These are phyloP conservation scores for Chytriomyces sp. DNA, from an alignment of 192 early-diverging fungal genomes.

Conservation along the genomic window DNA sequence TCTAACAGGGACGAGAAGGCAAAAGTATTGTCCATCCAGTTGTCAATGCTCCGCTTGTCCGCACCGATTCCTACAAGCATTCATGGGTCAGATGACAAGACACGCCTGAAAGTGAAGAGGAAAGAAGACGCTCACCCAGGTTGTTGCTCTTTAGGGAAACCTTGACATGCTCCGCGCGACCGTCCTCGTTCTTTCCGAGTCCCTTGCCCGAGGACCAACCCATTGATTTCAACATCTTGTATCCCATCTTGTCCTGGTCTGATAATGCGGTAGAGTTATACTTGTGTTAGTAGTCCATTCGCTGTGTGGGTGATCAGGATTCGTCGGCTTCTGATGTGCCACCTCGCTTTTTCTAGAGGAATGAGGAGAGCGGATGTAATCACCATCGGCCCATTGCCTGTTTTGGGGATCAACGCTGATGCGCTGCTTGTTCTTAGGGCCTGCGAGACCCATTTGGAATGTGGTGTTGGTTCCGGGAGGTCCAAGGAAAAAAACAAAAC, in stretches of 20 bases:
- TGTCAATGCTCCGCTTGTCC: conserved; percentile 80
- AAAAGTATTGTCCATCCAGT: conserved; percentile 92
- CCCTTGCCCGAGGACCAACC: conserved; percentile 95
- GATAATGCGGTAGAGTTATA: background rate
- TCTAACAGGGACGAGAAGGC: conserved; percentile 82
- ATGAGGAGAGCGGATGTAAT: background rate
- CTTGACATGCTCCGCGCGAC: conserved; percentile 81
- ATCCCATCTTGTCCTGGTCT: conserved; percentile 85
- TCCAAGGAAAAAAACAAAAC: background rate
- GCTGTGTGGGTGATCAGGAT: too few species aligned
- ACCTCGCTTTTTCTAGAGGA: too few species aligned
- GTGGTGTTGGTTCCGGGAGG: background rate
- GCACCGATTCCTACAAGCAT: conserved; percentile 67
- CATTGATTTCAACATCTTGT: conserved; percentile 92
- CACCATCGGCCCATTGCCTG: conserved; percentile 83
- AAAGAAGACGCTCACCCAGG: conserved; percentile 55
- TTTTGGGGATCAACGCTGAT: conserved; percentile 91
- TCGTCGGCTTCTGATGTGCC: background rate
- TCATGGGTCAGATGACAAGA: background rate
- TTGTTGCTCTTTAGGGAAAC: conserved; percentile 83
- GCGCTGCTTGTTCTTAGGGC: conserved; percentile 71
- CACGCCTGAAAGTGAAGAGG: background rate
- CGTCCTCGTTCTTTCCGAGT: conserved; percentile 85
- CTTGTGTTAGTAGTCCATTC: background rate
- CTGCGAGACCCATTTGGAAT: conserved; percentile 69